Evolutionary conservation across 2,329 filamentous ascomycete genomes (phyloP).

Genomic region (Aspergillus sp.): DNA sequence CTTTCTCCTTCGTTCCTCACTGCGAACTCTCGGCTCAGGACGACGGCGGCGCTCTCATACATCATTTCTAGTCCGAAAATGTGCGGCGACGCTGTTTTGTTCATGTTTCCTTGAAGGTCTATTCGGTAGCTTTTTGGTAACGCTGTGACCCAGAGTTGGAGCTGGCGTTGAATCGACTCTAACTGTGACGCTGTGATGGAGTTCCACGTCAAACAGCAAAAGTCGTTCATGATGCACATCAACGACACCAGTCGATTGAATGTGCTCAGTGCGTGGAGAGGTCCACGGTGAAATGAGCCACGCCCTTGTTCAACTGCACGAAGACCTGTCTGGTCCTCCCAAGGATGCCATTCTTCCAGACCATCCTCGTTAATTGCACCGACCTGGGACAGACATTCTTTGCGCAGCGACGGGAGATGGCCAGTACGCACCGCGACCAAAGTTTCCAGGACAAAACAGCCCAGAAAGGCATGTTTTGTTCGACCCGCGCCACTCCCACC

Average conservation of each 20-base stretch:
- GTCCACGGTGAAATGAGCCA: conserved; percentile 33
- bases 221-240: conserved; percentile 31
- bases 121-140: conserved; percentile 30
- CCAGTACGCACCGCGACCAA: conserved; percentile 48
- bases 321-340: conserved; percentile 52
- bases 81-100: conserved; percentile 27
- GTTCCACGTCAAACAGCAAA: conserved; percentile 26
- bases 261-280: conserved; percentile 49
- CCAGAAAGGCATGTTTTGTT: conserved; percentile 47
- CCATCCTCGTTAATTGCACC: conserved; percentile 61
- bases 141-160: conserved; percentile 30
- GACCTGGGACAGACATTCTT: conserved; percentile 50
- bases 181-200: conserved; percentile 21
- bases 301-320: conserved; percentile 23
- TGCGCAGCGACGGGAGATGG: conserved; percentile 45
- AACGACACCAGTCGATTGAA: conserved; percentile 51
- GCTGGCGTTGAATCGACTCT: conserved; percentile 28
- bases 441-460: conserved; percentile 54
- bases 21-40: conserved; percentile 25
- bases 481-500: conserved; percentile 26
- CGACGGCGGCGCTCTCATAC: conserved; percentile 27
- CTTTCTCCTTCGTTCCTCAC: conserved; percentile 20
- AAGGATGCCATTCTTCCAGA: conserved; percentile 72
- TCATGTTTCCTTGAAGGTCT: conserved; percentile 23
- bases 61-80: conserved; percentile 34